A percentile compares a stretch with the other conserved stretches of the same genome.
Conservation (phyloP, 495 filamentous ascomycete species). For the Penicillium lagena region DNA sequence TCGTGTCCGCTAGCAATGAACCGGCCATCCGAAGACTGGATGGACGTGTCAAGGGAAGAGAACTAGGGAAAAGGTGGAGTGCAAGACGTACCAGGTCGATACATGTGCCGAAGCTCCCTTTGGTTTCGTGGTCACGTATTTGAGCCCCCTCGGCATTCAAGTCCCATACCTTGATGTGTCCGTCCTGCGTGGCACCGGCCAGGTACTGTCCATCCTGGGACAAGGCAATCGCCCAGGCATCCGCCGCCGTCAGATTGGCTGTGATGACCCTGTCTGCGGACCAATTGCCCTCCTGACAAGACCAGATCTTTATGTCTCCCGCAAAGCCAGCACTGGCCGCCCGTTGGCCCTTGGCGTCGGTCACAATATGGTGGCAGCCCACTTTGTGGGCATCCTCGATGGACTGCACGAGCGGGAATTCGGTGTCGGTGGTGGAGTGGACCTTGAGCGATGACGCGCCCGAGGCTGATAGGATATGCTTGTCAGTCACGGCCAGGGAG, state of each 20-base stretch:
- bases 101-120: slow-evolving; percentile 80
- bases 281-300: slow-evolving; percentile 46
- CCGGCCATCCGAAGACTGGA: slow-evolving; percentile 64
- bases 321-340: slow-evolving; percentile 83
- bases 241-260: slow-evolving; percentile 30
- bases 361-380: slow-evolving; percentile 82
- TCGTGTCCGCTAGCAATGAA: slow-evolving; percentile 90
- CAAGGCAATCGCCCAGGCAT: slow-evolving; percentile 81
- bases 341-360: slow-evolving; percentile 57
- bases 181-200: slow-evolving; percentile 75
- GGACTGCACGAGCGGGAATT: slow-evolving; percentile 71
- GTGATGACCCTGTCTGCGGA: slow-evolving; percentile 39
- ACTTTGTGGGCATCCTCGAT: slow-evolving; percentile 71
- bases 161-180: slow-evolving; percentile 86
- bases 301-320: slow-evolving; percentile 80
- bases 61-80: neutral
- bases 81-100: slow-evolving; percentile 62
- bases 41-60: slow-evolving; percentile 2
- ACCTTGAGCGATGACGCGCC: slow-evolving; percentile 75
- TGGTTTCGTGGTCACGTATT: slow-evolving; percentile 82
- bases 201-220: slow-evolving; percentile 76
- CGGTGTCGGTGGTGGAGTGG: slow-evolving; percentile 60
- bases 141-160: slow-evolving; percentile 43
- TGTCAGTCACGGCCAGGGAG: slow-evolving; percentile 74
- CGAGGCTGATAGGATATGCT: slow-evolving; percentile 70